A percentile compares a stretch with the other conserved stretches of the same genome.
These are phyloP conservation scores for Neofusicoccum umdonicola DNA, from an alignment of 2,329 filamentous ascomycete species.

Conservation along the genomic window DNA sequence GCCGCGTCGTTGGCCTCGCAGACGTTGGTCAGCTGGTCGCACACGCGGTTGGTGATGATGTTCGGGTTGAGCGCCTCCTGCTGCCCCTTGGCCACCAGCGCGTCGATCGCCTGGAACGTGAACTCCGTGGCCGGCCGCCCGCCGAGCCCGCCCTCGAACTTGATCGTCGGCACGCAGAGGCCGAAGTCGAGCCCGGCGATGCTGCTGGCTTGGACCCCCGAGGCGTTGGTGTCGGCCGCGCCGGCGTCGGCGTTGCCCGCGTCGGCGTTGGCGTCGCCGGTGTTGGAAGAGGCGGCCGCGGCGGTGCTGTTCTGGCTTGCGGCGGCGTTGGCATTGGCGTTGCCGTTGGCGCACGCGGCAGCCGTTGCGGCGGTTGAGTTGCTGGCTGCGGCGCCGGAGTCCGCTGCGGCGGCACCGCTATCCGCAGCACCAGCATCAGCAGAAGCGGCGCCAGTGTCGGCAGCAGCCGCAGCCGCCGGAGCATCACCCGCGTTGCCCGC, in stretches of 20 bases:
- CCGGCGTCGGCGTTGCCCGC: constrained; percentile 17
- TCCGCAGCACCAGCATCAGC: constrained; percentile 14
- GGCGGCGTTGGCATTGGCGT: constrained; percentile 24
- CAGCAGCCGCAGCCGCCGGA: constrained; percentile 12
- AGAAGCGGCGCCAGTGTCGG: constrained; percentile 17
- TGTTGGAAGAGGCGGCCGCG: constrained; percentile 20
- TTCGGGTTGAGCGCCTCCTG: constrained; percentile 68
- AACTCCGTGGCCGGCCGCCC: constrained; percentile 57
- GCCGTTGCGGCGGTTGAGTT: too few relatives aligned
- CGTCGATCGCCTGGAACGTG: constrained; percentile 67
- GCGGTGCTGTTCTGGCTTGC: constrained; percentile 20
- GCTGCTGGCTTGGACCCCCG: neutral
- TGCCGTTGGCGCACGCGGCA: constrained; percentile 16
- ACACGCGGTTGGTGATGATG: constrained; percentile 72
- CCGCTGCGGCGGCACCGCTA: neutral
- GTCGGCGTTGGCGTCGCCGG: constrained; percentile 19
- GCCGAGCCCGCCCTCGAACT: constrained; percentile 56
- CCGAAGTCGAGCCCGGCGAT: constrained; percentile 35
- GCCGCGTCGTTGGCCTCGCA: constrained; percentile 63
- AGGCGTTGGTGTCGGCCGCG: constrained; percentile 9
- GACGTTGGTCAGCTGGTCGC: constrained; percentile 66
- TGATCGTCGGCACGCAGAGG: constrained; percentile 51
- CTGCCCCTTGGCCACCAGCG: constrained; percentile 59
- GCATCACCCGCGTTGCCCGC: constrained; percentile 12
- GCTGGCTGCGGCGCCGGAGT: constrained; percentile 18